Conservation (phyloP, 441 rosid species). For the Flueggea neowawraea region DNA sequence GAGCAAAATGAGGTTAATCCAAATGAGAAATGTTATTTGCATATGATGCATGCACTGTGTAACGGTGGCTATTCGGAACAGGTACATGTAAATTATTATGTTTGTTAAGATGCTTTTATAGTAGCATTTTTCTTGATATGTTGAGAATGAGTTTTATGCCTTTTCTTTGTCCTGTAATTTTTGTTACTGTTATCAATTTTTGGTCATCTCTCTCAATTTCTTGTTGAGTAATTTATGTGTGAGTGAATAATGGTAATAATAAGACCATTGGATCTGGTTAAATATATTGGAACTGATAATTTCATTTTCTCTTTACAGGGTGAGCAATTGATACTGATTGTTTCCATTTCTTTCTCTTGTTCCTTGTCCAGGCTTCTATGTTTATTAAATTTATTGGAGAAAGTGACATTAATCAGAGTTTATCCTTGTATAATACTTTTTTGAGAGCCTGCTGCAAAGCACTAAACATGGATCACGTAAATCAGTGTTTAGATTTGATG, state of each 20-base stretch:
- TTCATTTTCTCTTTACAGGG: not conserved
- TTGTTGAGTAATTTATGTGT: too few species aligned
- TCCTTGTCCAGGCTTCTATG: slow-evolving; percentile 58
- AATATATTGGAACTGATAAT: not conserved
- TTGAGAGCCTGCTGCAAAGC: slow-evolving; percentile 52
- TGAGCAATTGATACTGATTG: not conserved
- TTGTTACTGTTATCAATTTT: too few species aligned
- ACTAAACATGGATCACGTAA: slow-evolving; percentile 34
- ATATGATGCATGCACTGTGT: slow-evolving; percentile 73
- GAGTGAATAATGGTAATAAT: too few species aligned
- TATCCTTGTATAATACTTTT: slow-evolving; percentile 58
- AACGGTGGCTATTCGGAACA: slow-evolving; percentile 73
- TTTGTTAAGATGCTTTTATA: not conserved
- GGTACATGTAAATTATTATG: slow-evolving; percentile 33
- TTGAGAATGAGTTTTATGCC: too few species aligned
- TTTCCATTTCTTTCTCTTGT: slow-evolving; percentile 1
- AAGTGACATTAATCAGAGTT: slow-evolving; percentile 37
- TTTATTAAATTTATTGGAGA: slow-evolving; percentile 50
- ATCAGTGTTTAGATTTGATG: slow-evolving; percentile 88
- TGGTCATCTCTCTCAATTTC: too few species aligned
- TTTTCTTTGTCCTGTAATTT: too few species aligned
- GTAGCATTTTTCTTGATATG: too few species aligned
- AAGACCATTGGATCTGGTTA: not conserved
- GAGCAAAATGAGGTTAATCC: slow-evolving; percentile 52
- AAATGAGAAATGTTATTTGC: slow-evolving; percentile 41